Evolutionary conservation across 768 basidiomycete genomes (phyloP).

Genomic region (Suillus paluster): DNA sequence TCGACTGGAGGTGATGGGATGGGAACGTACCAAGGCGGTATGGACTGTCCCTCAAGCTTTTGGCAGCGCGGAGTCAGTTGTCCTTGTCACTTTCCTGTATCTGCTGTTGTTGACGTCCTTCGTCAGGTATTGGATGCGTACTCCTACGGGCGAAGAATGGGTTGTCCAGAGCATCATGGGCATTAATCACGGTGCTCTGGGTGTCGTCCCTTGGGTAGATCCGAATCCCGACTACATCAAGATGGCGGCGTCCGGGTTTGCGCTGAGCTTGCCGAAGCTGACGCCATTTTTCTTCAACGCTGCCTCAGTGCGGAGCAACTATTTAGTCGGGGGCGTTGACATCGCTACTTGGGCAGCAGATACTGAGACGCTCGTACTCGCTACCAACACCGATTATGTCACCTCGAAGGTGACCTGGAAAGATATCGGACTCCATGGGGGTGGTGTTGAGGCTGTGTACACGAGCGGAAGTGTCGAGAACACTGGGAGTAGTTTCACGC

Average conservation of each 20-base stretch:
- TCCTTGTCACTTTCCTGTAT: slow-evolving; percentile 3
- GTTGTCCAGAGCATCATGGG: slow-evolving; percentile 66
- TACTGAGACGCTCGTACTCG: slow-evolving; percentile 49
- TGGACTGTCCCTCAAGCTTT: slow-evolving; percentile 87
- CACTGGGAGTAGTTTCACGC: slow-evolving; percentile 13
- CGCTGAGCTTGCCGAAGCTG: slow-evolving; percentile 48
- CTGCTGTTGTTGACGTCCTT: slow-evolving; percentile 26
- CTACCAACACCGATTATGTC: slow-evolving; percentile 53
- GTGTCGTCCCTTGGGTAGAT: slow-evolving; percentile 55
- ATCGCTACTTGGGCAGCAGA: slow-evolving; percentile 54
- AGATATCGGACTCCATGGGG: slow-evolving; percentile 29
- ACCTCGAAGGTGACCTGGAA: slow-evolving; percentile 36
- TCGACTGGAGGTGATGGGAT: slow-evolving; percentile 63
- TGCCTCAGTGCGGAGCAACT: slow-evolving; percentile 42
- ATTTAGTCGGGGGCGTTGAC: slow-evolving; percentile 47
- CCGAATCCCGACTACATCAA: slow-evolving; percentile 59
- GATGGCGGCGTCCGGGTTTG: slow-evolving; percentile 52
- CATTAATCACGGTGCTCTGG: slow-evolving; percentile 72
- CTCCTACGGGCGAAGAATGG: slow-evolving; percentile 73
- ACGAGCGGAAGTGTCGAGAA: slow-evolving; percentile 20
- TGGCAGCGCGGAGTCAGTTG: slow-evolving; percentile 47
- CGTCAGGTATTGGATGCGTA: slow-evolving; percentile 61
- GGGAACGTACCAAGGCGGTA: slow-evolving; percentile 69
- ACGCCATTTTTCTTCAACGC: slow-evolving; percentile 52
- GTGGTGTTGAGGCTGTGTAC: slow-evolving; percentile 10